phyloP scores from a whole-genome alignment of 164 flowering plant species.

The Magnolia sinica region DNA sequence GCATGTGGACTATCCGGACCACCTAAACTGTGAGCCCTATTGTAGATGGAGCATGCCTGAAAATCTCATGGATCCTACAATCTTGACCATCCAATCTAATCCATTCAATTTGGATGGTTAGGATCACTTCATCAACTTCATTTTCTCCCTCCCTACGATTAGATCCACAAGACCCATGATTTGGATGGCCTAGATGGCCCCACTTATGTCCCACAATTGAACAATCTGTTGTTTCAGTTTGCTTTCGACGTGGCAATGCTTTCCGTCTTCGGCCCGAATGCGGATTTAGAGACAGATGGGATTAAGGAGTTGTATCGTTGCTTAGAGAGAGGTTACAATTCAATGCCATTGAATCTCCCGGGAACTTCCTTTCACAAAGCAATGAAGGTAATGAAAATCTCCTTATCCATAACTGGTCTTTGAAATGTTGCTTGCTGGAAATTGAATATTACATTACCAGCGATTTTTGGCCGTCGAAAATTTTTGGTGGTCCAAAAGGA shows the following conservation, averaged over 20 bases:
- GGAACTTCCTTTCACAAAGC: constrained; percentile 66
- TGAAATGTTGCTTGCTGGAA: background rate
- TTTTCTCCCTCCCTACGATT: background rate
- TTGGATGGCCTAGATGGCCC: background rate
- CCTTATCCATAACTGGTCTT: background rate
- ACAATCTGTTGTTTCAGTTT: constrained; percentile 32
- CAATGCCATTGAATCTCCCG: constrained; percentile 78
- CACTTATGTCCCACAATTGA: too few relatives aligned
- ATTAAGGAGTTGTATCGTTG: constrained; percentile 48
- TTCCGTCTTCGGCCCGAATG: constrained; percentile 48
- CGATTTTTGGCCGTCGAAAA: too few relatives aligned
- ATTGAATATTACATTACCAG: background rate
- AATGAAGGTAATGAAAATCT: constrained; percentile 48
- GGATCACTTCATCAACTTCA: background rate
- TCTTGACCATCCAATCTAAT: background rate
- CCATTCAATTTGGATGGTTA: background rate
- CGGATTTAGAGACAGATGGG: constrained; percentile 37
- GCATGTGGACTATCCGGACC: too few relatives aligned
- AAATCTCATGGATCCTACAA: background rate
- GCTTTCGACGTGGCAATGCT: constrained; percentile 79
- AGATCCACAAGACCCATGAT: background rate
- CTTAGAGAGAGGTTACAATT: constrained; percentile 81
- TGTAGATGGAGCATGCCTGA: background rate
- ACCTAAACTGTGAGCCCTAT: too few relatives aligned
- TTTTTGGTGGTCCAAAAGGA: too few relatives aligned